These are phyloP conservation scores for Candida corydali DNA, from an alignment of 805 yeast species.

Conservation along the genomic window DNA sequence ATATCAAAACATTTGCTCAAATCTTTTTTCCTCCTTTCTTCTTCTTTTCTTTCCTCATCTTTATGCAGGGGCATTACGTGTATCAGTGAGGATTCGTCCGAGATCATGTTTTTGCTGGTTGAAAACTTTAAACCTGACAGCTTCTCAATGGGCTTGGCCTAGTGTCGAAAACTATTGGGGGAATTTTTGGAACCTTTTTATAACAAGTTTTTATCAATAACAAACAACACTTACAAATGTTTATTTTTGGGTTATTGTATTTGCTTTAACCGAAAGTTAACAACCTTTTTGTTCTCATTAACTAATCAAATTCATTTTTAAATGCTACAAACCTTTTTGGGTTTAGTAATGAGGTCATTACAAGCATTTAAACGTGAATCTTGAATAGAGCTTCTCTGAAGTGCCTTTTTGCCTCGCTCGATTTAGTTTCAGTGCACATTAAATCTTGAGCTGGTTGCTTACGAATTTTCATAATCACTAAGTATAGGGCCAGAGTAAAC, in stretches of 20 bases:
- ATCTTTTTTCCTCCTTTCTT: conserved; percentile 2
- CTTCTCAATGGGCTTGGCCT: conserved; percentile 46
- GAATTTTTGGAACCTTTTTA: conserved; percentile 65
- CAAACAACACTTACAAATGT: no score
- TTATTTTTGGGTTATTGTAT: no score
- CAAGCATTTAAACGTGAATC: no score
- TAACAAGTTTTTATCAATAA: no score
- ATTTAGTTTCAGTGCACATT: conserved; percentile 18
- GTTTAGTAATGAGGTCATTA: conserved; percentile 1
- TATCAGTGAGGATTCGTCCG: conserved; percentile 99
- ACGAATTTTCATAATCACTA: background rate
- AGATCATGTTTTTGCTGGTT: conserved; percentile 99
- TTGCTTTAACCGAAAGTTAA: no score
- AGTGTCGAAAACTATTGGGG: conserved; percentile 51
- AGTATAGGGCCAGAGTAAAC: conserved; percentile 38
- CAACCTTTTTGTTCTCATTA: no score
- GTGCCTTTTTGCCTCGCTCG: conserved; percentile 52
- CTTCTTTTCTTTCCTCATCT: conserved; percentile 46
- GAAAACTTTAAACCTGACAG: conserved; percentile 97
- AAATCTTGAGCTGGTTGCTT: conserved; percentile 46
- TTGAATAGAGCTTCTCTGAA: no score
- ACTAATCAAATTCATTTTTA: conserved; percentile 1
- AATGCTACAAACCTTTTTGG: background rate
- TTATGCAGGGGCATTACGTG: conserved; percentile 99
- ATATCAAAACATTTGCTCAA: conserved; percentile 2